Evolutionary conservation across 805 yeast genomes (phyloP).

Genomic region (Saturnispora serradocipensis): DNA sequence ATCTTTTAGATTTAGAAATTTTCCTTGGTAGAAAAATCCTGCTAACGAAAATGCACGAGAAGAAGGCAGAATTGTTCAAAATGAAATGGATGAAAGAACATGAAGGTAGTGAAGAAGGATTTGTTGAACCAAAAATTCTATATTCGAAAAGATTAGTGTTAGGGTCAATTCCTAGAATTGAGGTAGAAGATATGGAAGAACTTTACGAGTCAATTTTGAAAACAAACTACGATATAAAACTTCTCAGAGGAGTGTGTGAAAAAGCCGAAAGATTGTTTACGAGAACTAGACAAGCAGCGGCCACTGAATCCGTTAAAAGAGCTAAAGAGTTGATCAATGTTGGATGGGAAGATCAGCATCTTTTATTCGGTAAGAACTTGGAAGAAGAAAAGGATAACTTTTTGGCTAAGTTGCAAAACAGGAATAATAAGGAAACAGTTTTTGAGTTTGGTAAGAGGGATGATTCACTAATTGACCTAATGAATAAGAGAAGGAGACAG

Average conservation of each 20-base stretch:
- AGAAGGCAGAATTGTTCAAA: conserved; percentile 45
- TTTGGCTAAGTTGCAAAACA: conserved; percentile 58
- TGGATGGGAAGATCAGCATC: conserved; percentile 87
- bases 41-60: conserved; percentile 59
- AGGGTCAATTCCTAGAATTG: conserved; percentile 72
- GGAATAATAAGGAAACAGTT: conserved; percentile 79
- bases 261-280: conserved; percentile 86
- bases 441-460: conserved; percentile 77
- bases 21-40: conserved; percentile 79
- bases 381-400: conserved; percentile 68
- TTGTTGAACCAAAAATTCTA: conserved; percentile 48
- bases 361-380: conserved; percentile 65
- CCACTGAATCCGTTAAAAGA: conserved; percentile 76
- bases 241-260: conserved; percentile 58
- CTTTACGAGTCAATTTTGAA: conserved; percentile 51
- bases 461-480: conserved; percentile 65
- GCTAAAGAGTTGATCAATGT: conserved; percentile 64
- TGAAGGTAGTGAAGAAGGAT: conserved; percentile 19
- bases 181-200: conserved; percentile 66
- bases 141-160: conserved; percentile 72
- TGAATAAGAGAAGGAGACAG: conserved; percentile 80
- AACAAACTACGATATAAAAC: conserved; percentile 58
- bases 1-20: conserved; percentile 79
- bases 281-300: conserved; percentile 80
- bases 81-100: conserved; percentile 33